A percentile compares a stretch with the other conserved stretches of the same genome.
Conservation (phyloP, 768 basidiomycete species). For the Boletus sp. region DNA sequence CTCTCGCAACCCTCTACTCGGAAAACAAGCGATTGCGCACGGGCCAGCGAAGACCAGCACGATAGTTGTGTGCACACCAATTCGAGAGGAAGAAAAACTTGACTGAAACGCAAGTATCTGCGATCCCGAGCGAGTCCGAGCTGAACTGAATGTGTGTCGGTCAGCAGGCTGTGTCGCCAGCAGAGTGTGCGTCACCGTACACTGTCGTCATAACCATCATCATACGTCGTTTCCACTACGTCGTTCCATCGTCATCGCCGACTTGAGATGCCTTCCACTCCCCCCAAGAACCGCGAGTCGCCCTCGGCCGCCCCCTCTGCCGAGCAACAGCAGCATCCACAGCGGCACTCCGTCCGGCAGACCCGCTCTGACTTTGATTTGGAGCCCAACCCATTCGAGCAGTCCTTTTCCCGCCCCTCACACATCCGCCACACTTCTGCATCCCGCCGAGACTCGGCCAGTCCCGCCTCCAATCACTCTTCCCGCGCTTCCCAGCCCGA, state of each 20-base stretch:
- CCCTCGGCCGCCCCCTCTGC: conserved; percentile 16
- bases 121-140: conserved; percentile 18
- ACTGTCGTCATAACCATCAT: conserved; percentile 27
- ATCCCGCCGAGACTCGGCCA: conserved; percentile 33
- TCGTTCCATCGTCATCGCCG: conserved; percentile 22
- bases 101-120: conserved; percentile 25
- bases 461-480: conserved; percentile 35
- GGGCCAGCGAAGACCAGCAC: conserved; percentile 26
- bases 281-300: conserved; percentile 38
- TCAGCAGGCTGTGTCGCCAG: conserved; percentile 23
- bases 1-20: conserved; percentile 33
- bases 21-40: conserved; percentile 30
- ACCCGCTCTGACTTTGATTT: conserved; percentile 68
- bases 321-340: conserved; percentile 11
- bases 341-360: conserved; percentile 36
- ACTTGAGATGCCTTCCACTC: conserved; percentile 25
- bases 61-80: not conserved
- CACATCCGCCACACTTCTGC: conserved; percentile 47
- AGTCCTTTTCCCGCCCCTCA: conserved; percentile 75
- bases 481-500: conserved; percentile 36
- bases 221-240: conserved; percentile 6
- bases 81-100: not conserved
- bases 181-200: conserved; percentile 16
- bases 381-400: conserved; percentile 94
- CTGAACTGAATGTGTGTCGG: conserved; percentile 16